Percentiles rank a stretch among this genome's conserved stretches.
These are phyloP conservation scores for Ophiostoma himal-ulmi DNA, from an alignment of 2,329 filamentous ascomycete species.

Conservation along the genomic window DNA sequence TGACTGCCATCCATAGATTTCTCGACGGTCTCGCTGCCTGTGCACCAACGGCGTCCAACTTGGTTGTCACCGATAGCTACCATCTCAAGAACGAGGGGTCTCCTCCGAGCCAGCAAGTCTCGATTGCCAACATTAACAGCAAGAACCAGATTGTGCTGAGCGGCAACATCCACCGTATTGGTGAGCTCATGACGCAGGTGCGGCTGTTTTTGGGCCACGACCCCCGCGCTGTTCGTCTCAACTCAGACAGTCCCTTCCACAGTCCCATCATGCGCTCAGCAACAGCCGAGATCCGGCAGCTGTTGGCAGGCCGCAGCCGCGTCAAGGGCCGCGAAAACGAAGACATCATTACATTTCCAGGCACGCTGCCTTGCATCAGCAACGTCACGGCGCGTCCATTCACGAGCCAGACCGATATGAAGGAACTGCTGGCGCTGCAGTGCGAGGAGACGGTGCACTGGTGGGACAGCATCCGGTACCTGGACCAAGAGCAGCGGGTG, in stretches of 20 bases:
- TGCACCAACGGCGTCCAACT: conserved; percentile 49
- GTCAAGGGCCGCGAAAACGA: conserved; percentile 48
- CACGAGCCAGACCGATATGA: conserved; percentile 63
- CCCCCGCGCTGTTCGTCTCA: conserved; percentile 77
- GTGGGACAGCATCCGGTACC: conserved; percentile 89
- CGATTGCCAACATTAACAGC: conserved; percentile 90
- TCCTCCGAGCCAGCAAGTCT: conserved; percentile 76
- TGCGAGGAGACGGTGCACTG: conserved; percentile 89
- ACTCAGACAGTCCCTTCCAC: conserved; percentile 86
- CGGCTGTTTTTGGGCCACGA: conserved; percentile 88
- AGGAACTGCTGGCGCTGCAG: conserved; percentile 70
- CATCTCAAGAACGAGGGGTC: conserved; percentile 1
- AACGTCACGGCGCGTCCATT: conserved; percentile 83
- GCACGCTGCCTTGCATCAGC: conserved; percentile 69
- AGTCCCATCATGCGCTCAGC: conserved; percentile 87
- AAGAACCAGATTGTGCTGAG: conserved; percentile 95
- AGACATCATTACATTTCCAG: conserved; percentile 70
- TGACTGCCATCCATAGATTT: conserved; percentile 72
- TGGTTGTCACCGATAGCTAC: neutral
- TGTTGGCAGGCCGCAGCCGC: conserved; percentile 55
- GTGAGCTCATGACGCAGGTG: conserved; percentile 73
- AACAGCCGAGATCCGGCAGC: conserved; percentile 62
- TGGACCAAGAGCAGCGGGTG: conserved; percentile 77
- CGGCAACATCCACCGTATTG: conserved; percentile 77
- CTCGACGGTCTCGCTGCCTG: conserved; percentile 63